Evolutionary conservation across 2,329 filamentous ascomycete genomes (phyloP), one percentile per base, ranked within the genome.

Genomic region (Xylariomycetidae sp.): DNA sequence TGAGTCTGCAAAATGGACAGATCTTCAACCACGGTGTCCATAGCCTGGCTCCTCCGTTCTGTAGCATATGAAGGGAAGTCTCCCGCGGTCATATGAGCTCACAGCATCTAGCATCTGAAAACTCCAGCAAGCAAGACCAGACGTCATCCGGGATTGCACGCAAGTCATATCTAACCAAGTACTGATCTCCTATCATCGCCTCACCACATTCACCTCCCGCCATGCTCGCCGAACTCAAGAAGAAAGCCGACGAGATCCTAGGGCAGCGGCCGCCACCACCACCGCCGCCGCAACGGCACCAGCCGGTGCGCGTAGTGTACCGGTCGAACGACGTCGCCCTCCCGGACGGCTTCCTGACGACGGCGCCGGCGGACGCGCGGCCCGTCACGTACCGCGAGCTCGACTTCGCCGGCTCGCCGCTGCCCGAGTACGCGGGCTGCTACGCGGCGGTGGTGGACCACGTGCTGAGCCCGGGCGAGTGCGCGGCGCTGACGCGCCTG

Each of bases 391-490:
- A 67, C 25, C 53, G 54, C 3, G 56, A 56, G 12, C 68, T 85
- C 47, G 62, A 82, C 54, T 83, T 79, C 49, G 43, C 53, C 7
- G 48, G 59, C 28, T 68, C 65, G 13, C 43, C 48, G 0, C 52
- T 85, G 3, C 68, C 68, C 1, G 63, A 74, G 43, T 78, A 77
- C 58, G 56, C 63, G 16, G 59, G 62, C 19, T 47, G 57, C 12
- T 79, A 77, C 53, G 81, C 80, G 5, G 68, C 73, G 6, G 59
- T 84, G 1, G 64, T 85, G 4, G 79, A 85, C 53, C 65, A 78
- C 39, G 70, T 78, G n/a, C 53, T 84, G 36, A 73, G 67, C 10
- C 60, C 66, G n/a, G 53, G 60, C 7, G 85, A 89, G 61, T 89
- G 84, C 56, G 51, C 58, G 0, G 49, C 66, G 19, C 63, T 86